Percentiles rank a stretch among this genome's conserved stretches.
Evolutionary conservation across 495 filamentous ascomycete species (phyloP).

Genomic region (Evernia prunastri): DNA sequence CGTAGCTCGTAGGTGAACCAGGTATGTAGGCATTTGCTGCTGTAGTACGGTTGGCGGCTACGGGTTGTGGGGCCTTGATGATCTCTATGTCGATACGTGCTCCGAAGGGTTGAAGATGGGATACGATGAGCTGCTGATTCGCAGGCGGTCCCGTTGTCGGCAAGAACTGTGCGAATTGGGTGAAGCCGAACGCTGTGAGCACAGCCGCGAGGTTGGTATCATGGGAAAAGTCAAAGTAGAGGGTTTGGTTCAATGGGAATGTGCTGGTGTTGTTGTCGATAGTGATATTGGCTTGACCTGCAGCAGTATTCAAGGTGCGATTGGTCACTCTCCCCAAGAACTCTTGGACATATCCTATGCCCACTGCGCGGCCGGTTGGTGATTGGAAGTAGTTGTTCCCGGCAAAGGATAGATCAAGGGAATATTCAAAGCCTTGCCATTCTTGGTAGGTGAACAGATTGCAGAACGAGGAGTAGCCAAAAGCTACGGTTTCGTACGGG

Average conservation of each 20-base stretch:
- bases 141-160: constrained; percentile 35
- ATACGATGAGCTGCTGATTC: constrained; percentile 47
- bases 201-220: constrained; percentile 39
- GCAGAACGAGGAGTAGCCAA: constrained; percentile 54
- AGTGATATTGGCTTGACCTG: constrained; percentile 53
- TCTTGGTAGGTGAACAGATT: constrained; percentile 51
- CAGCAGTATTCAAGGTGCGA: constrained; percentile 45
- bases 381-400: constrained; percentile 54
- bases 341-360: constrained; percentile 58
- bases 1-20: constrained; percentile 43
- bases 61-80: constrained; percentile 48
- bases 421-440: constrained; percentile 51
- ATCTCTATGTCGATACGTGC: constrained; percentile 59
- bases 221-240: constrained; percentile 43
- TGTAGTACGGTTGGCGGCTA: constrained; percentile 37
- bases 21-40: constrained; percentile 28
- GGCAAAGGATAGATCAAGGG: constrained; percentile 54
- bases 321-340: constrained; percentile 51
- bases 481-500: constrained; percentile 52
- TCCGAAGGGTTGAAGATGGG: constrained; percentile 53
- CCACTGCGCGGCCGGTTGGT: constrained; percentile 54
- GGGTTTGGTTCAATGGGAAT: constrained; percentile 46
- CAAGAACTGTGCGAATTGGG: constrained; percentile 41
- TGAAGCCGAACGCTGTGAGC: constrained; percentile 50
- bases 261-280: constrained; percentile 39